These are phyloP conservation scores for Paramecium primaurelia DNA, from an alignment of 73 alveolate species.

Conservation along the genomic window DNA sequence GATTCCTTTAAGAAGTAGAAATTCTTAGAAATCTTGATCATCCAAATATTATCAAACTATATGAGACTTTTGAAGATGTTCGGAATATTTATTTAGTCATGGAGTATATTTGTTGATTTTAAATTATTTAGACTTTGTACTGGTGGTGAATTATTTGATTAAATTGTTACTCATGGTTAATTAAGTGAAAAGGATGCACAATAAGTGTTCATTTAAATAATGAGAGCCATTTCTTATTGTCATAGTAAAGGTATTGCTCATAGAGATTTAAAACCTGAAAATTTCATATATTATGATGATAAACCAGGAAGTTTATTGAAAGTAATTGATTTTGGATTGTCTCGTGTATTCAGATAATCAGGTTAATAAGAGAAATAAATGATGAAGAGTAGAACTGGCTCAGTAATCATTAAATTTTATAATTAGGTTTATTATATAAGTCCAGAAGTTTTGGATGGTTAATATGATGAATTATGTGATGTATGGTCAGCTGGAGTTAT, in stretches of 20 bases:
- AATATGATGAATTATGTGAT: constrained; percentile 54
- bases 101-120: constrained; percentile 49
- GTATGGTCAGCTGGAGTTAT: constrained; percentile 46
- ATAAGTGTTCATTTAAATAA: constrained; percentile 67
- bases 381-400: constrained; percentile 69
- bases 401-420: not conserved
- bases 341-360: constrained; percentile 35
- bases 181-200: constrained; percentile 72
- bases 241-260: constrained; percentile 76
- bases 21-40: constrained; percentile 78
- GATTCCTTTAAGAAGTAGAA: constrained; percentile 70
- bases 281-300: constrained; percentile 57
- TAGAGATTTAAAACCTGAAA: constrained; percentile 80
- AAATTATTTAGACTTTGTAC: constrained; percentile 44
- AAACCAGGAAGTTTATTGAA: constrained; percentile 57
- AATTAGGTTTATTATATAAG: not conserved
- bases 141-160: constrained; percentile 81
- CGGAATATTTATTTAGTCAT: constrained; percentile 71
- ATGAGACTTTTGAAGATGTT: constrained; percentile 65
- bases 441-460: constrained; percentile 51
- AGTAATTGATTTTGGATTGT: constrained; percentile 59
- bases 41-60: constrained; percentile 77
- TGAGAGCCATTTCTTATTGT: constrained; percentile 75
- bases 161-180: constrained; percentile 52
- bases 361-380: constrained; percentile 40